phyloP scores from a whole-genome alignment of 805 yeast species.

The Candida morakotiae region DNA sequence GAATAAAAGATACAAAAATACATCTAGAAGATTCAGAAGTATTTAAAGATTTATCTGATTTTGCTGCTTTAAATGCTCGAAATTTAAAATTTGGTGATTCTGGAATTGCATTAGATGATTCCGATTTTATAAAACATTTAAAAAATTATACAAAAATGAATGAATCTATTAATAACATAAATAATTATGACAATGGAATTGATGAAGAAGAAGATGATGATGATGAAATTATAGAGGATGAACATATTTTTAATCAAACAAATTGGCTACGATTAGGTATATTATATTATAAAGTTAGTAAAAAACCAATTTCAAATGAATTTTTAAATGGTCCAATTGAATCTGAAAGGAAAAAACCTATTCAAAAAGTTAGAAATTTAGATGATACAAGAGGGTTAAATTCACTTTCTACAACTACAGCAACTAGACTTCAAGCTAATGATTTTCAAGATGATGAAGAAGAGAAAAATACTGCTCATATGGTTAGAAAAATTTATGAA shows the following conservation, averaged over 20 bases:
- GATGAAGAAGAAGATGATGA: slow-evolving; percentile 16
- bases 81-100: slow-evolving; percentile 57
- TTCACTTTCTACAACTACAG: slow-evolving; percentile 50
- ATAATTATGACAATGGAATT: slow-evolving; percentile 10
- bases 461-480: slow-evolving; percentile 60
- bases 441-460: slow-evolving; percentile 49
- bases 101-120: slow-evolving; percentile 45
- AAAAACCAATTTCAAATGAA: slow-evolving; percentile 47
- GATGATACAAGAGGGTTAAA: slow-evolving; percentile 40
- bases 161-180: slow-evolving; percentile 11
- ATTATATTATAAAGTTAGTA: slow-evolving; percentile 43
- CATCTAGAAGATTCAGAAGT: slow-evolving; percentile 58
- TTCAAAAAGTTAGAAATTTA: slow-evolving; percentile 25
- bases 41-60: slow-evolving; percentile 53
- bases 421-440: slow-evolving; percentile 48
- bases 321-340: slow-evolving; percentile 71
- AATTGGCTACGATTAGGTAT: slow-evolving; percentile 63
- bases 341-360: slow-evolving; percentile 49
- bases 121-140: slow-evolving; percentile 40
- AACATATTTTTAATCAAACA: slow-evolving; percentile 37
- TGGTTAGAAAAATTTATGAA: slow-evolving; percentile 53
- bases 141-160: slow-evolving; percentile 26
- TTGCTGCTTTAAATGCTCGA: slow-evolving; percentile 61
- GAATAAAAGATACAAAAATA: slow-evolving; percentile 29
- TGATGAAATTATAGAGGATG: slow-evolving; percentile 11